Base-by-base conservation (phyloP, 2,329 filamentous ascomycete species). In the Aspergillus sp. region DNA sequence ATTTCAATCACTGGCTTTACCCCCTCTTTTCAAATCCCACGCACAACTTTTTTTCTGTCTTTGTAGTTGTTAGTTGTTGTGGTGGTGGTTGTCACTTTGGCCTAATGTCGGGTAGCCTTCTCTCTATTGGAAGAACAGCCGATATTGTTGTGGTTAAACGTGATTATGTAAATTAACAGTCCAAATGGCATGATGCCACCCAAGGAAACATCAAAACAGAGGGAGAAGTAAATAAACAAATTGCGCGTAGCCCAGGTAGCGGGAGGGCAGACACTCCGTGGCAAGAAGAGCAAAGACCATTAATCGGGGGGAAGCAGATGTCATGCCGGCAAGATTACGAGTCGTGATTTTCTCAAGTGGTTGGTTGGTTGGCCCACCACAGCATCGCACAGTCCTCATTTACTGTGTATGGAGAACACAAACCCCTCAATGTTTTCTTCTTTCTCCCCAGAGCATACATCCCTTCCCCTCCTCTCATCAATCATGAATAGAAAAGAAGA, bases 251-350 rank as follows among this genome's bases (percentile, higher is more conserved):
- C 47, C 47, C 15, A 21, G 47, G 47, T 30, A 50, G 47, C 45
- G 47, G 25, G 13, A 36, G 32, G 32, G 5, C 8, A 36, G 32
- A 36, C n/a, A 21, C 8, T 23, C n/a, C 17, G n/a, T 45, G n/a
- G 38, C 13, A 9, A 13, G n/a, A 52, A 54, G 47, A 39, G n/a
- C 36, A 32, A 47, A 48, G 25, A 4, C 13, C 55, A 47, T 23
- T 36, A 59, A 57, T 17, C 5, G 41, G 41, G 51, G 48, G 36
- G 32, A 56, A 28, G 48, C 25, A 59, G 55, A 59, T 41, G 38
- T 65, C 64, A 60, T 60, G 61, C 56, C 60, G 60, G 41, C 65
- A 38, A 21, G 23, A 25, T 41, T 39, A 59, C 58, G 57, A 38
- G 55, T 57, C 53, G 30, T 47, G 54, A 17, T 21, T 25, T 23